Conservation (phyloP, 2,329 filamentous ascomycete species). For the Alternaria ethzedia region DNA sequence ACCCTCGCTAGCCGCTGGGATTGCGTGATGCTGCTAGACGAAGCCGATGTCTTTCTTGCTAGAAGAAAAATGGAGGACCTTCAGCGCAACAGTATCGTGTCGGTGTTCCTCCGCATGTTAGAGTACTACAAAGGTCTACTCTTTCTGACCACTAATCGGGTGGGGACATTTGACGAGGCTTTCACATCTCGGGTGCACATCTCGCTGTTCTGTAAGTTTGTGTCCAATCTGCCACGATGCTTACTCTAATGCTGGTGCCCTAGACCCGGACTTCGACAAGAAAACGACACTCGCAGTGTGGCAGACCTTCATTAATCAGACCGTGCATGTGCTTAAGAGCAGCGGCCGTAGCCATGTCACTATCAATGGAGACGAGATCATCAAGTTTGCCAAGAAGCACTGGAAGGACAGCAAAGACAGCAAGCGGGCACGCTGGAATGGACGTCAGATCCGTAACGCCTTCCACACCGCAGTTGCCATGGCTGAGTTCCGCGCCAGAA, state of each 20-base stretch:
- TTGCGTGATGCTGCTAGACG: slow-evolving; percentile 54
- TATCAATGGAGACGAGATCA: background rate
- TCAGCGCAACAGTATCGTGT: slow-evolving; percentile 23
- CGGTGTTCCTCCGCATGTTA: slow-evolving; percentile 43
- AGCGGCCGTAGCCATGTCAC: background rate
- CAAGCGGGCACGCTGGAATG: slow-evolving; percentile 41
- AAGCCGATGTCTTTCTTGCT: background rate
- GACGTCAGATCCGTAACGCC: slow-evolving; percentile 50
- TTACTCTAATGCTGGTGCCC: background rate
- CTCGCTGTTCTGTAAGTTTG: slow-evolving; percentile 45
- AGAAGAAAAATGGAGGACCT: slow-evolving; percentile 47
- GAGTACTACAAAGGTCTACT: slow-evolving; percentile 54
- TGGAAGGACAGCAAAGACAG: background rate
- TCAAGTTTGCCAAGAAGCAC: background rate
- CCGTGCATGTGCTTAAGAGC: background rate
- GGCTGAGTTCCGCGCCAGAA: background rate
- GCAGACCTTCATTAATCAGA: background rate
- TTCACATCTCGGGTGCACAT: slow-evolving; percentile 45
- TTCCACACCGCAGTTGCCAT: slow-evolving; percentile 41
- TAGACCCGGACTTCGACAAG: background rate
- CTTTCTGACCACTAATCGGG: slow-evolving; percentile 53
- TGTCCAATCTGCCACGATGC: background rate
- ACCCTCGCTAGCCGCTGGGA: slow-evolving; percentile 48
- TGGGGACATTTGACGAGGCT: slow-evolving; percentile 48
- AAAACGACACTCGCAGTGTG: background rate